Evolutionary conservation across 306 rosid genomes (phyloP).

Genomic region (Carpinus fangiana): DNA sequence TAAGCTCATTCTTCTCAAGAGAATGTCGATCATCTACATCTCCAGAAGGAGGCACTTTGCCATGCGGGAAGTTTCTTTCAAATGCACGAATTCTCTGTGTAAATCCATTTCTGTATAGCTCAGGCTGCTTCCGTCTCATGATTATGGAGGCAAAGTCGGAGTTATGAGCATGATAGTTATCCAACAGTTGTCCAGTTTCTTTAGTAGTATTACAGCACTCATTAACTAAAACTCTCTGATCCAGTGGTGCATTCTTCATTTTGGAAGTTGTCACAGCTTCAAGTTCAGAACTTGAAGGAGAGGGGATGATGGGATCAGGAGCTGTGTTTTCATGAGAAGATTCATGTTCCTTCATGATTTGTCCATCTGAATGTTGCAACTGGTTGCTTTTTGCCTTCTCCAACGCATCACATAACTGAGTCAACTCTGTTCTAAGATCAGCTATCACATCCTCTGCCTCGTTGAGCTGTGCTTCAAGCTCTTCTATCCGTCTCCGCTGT

Average conservation of each 20-base stretch:
- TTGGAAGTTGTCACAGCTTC: constrained; percentile 35
- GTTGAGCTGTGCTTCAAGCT: constrained; percentile 69
- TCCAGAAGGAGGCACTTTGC: constrained; percentile 31
- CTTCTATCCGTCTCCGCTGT: constrained; percentile 54
- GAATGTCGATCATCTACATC: constrained; percentile 29
- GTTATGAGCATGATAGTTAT: constrained; percentile 31
- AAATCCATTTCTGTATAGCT: constrained; percentile 58
- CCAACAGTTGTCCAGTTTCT: constrained; percentile 34
- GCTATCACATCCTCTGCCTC: constrained; percentile 77
- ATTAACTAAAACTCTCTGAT: constrained; percentile 27
- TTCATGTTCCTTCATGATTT: constrained; percentile 26
- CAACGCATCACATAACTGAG: constrained; percentile 37
- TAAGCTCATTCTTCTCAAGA: constrained; percentile 33
- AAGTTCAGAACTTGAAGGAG: constrained; percentile 30
- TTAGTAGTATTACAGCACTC: constrained; percentile 26
- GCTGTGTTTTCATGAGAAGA: constrained; percentile 26
- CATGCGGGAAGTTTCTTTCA: constrained; percentile 52
- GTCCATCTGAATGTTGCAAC: constrained; percentile 32
- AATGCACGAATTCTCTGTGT: constrained; percentile 67
- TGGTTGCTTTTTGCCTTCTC: constrained; percentile 47
- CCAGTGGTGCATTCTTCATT: constrained; percentile 23
- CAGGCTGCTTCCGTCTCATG: constrained; percentile 51
- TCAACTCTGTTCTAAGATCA: constrained; percentile 68
- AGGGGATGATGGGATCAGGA: constrained; percentile 16
- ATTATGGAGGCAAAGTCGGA: constrained; percentile 54